Conservation (phyloP, 202 grass and related monocot species). For the Dendrocalamus latiflorus region DNA sequence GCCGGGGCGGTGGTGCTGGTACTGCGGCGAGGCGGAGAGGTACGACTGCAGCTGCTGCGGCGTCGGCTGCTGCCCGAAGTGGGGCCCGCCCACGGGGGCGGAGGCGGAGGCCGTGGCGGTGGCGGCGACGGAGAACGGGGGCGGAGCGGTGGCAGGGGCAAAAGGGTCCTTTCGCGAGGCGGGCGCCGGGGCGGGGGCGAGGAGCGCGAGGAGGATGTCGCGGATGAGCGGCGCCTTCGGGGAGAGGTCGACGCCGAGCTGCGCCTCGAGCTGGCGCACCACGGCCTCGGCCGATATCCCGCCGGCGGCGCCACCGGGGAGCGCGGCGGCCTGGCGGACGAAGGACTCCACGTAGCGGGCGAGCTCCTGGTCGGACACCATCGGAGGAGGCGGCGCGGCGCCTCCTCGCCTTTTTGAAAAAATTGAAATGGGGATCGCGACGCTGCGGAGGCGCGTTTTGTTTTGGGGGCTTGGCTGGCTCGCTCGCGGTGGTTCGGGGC, state of each 20-base stretch:
- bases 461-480: not conserved
- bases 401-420: constrained; percentile 34
- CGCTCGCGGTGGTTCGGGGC: constrained; percentile 1
- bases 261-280: constrained; percentile 62
- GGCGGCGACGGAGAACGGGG: constrained; percentile 2
- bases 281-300: constrained; percentile 52
- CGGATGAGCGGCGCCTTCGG: no score
- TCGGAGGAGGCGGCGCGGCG: constrained; percentile 13
- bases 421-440: constrained; percentile 44
- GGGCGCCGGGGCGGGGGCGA: no score
- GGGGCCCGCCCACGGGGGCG: not conserved
- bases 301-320: constrained; percentile 13
- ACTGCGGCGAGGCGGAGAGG: constrained; percentile 39
- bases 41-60: constrained; percentile 39
- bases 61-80: no score
- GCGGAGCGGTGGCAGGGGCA: constrained; percentile 9
- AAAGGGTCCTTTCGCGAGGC: constrained; percentile 54
- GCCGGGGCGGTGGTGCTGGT: constrained; percentile 18
- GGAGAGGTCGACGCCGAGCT: no score
- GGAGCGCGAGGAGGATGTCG: no score
- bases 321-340: constrained; percentile 46
- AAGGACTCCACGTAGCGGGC: constrained; percentile 73
- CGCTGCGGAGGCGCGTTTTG: constrained; percentile 15
- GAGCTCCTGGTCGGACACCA: constrained; percentile 92
- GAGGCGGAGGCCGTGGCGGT: not conserved